Evolutionary conservation across 2,329 filamentous ascomycete species (phyloP).

Genomic region (Sclerotinia sclerotiorum): DNA sequence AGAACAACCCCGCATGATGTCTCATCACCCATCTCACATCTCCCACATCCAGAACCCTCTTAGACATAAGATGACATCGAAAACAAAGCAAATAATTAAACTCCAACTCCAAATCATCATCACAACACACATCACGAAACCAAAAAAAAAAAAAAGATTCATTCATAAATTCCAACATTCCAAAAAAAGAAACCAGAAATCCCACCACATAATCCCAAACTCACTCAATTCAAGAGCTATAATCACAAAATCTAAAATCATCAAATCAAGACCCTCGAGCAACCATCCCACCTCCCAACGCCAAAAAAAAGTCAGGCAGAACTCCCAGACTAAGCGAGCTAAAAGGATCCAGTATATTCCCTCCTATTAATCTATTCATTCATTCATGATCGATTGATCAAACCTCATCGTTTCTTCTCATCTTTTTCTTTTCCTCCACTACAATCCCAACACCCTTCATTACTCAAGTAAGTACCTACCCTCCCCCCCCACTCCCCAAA

Average conservation of each 20-base stretch:
- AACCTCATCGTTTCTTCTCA: not conserved
- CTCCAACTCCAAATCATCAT: not conserved
- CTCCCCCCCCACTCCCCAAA: too few relatives aligned
- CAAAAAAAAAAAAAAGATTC: too few relatives aligned
- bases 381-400: too few relatives aligned
- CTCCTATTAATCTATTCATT: not conserved
- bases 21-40: not conserved
- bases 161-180: not conserved
- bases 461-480: not conserved
- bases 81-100: not conserved
- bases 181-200: not conserved
- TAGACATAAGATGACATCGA: too few relatives aligned
- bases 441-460: not conserved
- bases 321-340: conserved; percentile 7
- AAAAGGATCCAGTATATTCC: conserved; percentile 5
- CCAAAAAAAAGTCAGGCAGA: not conserved
- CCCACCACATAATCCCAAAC: not conserved
- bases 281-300: not conserved
- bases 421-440: not conserved
- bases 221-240: not conserved
- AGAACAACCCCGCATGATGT: not conserved
- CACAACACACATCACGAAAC: not conserved
- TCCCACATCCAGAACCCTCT: not conserved
- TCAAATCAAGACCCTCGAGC: not conserved
- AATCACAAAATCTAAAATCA: not conserved